Conservation (phyloP, 2,329 filamentous ascomycete genomes). For the Fonsecaea pedrosoi region DNA sequence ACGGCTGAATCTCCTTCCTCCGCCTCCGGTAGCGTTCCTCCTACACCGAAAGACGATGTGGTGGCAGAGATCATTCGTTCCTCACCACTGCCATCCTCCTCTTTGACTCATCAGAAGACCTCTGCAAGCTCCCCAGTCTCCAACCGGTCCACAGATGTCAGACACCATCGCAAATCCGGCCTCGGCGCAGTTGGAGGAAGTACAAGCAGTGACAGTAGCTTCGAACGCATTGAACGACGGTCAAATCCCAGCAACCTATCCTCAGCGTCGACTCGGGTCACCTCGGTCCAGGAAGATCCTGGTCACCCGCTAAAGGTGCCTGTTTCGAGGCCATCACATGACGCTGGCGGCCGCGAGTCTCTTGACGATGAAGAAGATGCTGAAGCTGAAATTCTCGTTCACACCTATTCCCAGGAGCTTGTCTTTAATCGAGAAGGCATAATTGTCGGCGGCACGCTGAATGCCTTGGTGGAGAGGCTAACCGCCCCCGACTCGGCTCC, state of each 20-base stretch:
- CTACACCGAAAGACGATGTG: slow-evolving; percentile 31
- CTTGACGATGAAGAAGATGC: slow-evolving; percentile 75
- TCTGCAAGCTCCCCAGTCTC: slow-evolving; percentile 5
- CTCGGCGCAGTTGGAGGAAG: slow-evolving; percentile 50
- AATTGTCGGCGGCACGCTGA: slow-evolving; percentile 88
- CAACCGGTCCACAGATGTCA: slow-evolving; percentile 19
- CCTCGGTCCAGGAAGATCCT: slow-evolving; percentile 54
- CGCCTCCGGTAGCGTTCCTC: slow-evolving; percentile 25
- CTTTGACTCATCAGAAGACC: slow-evolving; percentile 17
- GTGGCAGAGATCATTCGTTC: slow-evolving; percentile 24
- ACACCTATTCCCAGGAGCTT: slow-evolving; percentile 88
- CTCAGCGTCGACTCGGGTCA: slow-evolving; percentile 83
- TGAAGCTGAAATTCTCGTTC: slow-evolving; percentile 89
- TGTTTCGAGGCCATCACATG: slow-evolving; percentile 13
- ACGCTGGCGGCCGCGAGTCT: slow-evolving; percentile 45
- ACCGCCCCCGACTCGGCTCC: slow-evolving; percentile 93
- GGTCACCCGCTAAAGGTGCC: slow-evolving; percentile 6
- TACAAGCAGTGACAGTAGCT: slow-evolving; percentile 78
- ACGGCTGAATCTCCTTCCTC: slow-evolving; percentile 28
- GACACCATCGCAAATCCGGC: slow-evolving; percentile 18
- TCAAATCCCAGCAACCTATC: slow-evolving; percentile 83
- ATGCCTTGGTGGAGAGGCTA: slow-evolving; percentile 89
- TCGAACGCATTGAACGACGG: slow-evolving; percentile 63
- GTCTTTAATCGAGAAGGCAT: slow-evolving; percentile 94
- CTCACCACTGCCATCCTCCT: slow-evolving; percentile 16